These are phyloP conservation scores for Penicillium sumatraense DNA, from an alignment of 2,329 filamentous ascomycete species.

Conservation along the genomic window DNA sequence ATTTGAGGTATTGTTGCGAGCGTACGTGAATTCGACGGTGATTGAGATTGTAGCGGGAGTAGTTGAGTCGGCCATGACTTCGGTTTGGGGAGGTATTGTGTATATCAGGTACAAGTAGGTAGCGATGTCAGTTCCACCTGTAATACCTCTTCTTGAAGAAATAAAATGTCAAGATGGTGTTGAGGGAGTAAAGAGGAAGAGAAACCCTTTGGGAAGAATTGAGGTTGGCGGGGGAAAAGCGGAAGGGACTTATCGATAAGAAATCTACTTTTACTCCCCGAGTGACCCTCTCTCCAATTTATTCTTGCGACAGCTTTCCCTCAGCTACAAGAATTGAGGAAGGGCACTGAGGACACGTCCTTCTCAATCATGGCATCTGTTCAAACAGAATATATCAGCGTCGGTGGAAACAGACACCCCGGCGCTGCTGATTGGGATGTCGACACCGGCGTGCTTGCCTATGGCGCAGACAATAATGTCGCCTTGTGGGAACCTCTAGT, in stretches of 20 bases:
- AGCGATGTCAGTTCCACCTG: too few species aligned
- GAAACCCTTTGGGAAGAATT: constrained; percentile 2
- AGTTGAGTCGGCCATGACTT: constrained; percentile 11
- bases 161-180: constrained; percentile 1
- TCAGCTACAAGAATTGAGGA: constrained; percentile 12
- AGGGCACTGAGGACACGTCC: constrained; percentile 1
- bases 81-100: background rate
- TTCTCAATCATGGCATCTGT: constrained; percentile 41
- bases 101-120: background rate
- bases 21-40: constrained; percentile 74
- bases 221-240: constrained; percentile 21
- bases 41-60: constrained; percentile 55
- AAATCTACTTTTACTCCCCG: constrained; percentile 20
- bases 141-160: too few species aligned
- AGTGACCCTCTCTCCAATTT: too few species aligned
- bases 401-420: constrained; percentile 88
- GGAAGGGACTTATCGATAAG: constrained; percentile 47
- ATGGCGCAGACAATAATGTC: constrained; percentile 85
- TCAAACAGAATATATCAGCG: constrained; percentile 64
- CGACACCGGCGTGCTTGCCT: constrained; percentile 73
- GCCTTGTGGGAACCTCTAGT: constrained; percentile 85
- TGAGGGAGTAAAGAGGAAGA: constrained; percentile 1
- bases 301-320: constrained; percentile 27
- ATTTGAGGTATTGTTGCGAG: constrained; percentile 24
- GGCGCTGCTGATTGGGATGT: constrained; percentile 86